Conservation (phyloP, 2,329 filamentous ascomycete genomes). For the Exophiala lecanii-corni region DNA sequence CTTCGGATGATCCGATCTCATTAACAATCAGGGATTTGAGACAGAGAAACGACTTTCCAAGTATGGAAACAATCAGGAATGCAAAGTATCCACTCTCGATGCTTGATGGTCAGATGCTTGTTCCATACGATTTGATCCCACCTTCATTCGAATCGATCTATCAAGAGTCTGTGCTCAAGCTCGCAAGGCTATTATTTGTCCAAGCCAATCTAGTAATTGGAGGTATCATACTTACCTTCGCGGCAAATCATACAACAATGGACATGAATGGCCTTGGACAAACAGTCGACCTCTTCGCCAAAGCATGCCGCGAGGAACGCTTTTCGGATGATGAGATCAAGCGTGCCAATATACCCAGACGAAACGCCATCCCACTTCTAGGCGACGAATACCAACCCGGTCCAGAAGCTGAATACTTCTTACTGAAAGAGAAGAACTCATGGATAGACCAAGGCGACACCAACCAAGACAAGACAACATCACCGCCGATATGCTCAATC, state of each 20-base stretch:
- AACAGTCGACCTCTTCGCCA: constrained; percentile 45
- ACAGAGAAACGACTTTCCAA: constrained; percentile 33
- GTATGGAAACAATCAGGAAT: constrained; percentile 35
- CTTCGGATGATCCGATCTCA: constrained; percentile 24
- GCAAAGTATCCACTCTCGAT: constrained; percentile 45
- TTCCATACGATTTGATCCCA: constrained; percentile 40
- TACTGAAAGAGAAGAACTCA: constrained; percentile 25
- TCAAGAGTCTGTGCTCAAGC: constrained; percentile 22
- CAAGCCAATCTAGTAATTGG: constrained; percentile 48
- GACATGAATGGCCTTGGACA: constrained; percentile 49
- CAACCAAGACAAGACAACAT: constrained; percentile 13
- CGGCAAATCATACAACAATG: constrained; percentile 47
- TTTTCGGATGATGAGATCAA: constrained; percentile 45
- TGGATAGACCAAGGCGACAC: neutral
- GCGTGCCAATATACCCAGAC: constrained; percentile 40
- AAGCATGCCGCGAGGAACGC: constrained; percentile 43
- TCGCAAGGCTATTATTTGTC: constrained; percentile 42
- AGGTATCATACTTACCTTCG: constrained; percentile 48
- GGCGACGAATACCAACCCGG: constrained; percentile 34
- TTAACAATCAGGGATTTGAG: constrained; percentile 44
- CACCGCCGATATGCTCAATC: constrained; percentile 37
- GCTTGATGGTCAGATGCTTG: constrained; percentile 44
- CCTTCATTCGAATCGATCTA: constrained; percentile 13
- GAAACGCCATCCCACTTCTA: constrained; percentile 38
- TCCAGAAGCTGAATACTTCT: constrained; percentile 35